Base-by-base conservation (phyloP, 352 stramenopile genomes). In the Pythium aphanidermatum region DNA sequence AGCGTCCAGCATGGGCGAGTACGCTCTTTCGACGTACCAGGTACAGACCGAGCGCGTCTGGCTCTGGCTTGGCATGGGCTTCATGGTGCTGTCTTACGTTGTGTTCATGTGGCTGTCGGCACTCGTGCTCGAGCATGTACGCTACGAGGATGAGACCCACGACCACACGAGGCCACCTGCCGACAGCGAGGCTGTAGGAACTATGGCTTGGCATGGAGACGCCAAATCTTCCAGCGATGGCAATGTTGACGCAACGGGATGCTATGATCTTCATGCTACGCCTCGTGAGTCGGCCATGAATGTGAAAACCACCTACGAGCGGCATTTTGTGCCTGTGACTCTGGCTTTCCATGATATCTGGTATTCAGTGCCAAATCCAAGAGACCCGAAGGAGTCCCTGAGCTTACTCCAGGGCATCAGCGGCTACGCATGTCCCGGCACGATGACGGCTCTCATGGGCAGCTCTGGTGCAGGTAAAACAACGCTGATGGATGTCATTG, bases 401-500 rank as follows among this genome's bases (percentile, higher is more conserved):
- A 46, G 60, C 9, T 44, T 83, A 17, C 63, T 83, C 17, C 45
- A 56, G n/a, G 42, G 58, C 11, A 42, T 83, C 24, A 51, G 31
- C 9, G 70, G 65, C 2, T 59, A 60, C 30, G 59, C 61, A 2
- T 1, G n/a, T 9, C 70, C 70, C 2, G 68, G 70, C 4, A 58
- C 35, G 3, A 60, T 80, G 24, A 66, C 57, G 4, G 67, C 68
- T 4, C 44, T 82, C 16, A 75, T 77, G 58, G 70, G 70, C 20
- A 51, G 46, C 0, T 66, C 55, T 2, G 72, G 74, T 43, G 70
- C 77, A 32, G 50, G 50, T 16, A 58, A 58, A 42, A 58, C 50
- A 3, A 58, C 50, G 13, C 35, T 58, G 27, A 58, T 58, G 50
- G 50, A 58, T 41, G 50, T 58, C 21, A 51, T 58, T 16, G 50